Percentiles rank a stretch among this genome's conserved stretches.
These are phyloP conservation scores for Fusarium pininemorale DNA, from an alignment of 2,329 filamentous ascomycete species.

Conservation along the genomic window DNA sequence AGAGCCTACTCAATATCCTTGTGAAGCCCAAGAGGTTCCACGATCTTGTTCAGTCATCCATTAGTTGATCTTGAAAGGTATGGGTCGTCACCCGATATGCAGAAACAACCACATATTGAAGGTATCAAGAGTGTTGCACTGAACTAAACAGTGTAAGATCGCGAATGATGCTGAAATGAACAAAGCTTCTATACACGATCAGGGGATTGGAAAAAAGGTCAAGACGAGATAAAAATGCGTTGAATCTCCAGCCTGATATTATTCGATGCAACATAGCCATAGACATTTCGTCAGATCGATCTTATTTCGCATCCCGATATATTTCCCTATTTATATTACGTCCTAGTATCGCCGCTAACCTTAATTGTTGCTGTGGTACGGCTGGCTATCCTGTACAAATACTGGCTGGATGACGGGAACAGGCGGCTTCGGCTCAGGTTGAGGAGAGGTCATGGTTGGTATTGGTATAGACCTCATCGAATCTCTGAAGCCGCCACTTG, in stretches of 20 bases:
- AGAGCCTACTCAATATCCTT: accelerated
- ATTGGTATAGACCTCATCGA: background rate
- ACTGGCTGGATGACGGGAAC: background rate
- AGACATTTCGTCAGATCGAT: accelerated
- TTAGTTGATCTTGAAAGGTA: background rate
- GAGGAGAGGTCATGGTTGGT: accelerated
- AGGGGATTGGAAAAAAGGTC: accelerated
- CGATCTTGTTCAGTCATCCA: accelerated
- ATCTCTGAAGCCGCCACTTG: background rate
- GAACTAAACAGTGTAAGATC: accelerated
- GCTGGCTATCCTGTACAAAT: background rate
- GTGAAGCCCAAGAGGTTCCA: accelerated
- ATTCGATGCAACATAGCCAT: accelerated
- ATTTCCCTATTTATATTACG: accelerated
- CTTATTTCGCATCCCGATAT: background rate
- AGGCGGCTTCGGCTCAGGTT: background rate
- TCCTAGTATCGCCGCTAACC: accelerated
- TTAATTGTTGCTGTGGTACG: background rate
- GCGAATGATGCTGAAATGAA: accelerated
- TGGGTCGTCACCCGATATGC: background rate
- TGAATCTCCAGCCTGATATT: background rate
- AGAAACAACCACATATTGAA: background rate
- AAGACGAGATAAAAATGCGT: accelerated
- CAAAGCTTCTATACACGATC: accelerated
- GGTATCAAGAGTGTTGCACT: background rate